These are phyloP conservation scores for Chrysoporthe deuterocubensis DNA, from an alignment of 2,329 filamentous ascomycete genomes.

Conservation along the genomic window DNA sequence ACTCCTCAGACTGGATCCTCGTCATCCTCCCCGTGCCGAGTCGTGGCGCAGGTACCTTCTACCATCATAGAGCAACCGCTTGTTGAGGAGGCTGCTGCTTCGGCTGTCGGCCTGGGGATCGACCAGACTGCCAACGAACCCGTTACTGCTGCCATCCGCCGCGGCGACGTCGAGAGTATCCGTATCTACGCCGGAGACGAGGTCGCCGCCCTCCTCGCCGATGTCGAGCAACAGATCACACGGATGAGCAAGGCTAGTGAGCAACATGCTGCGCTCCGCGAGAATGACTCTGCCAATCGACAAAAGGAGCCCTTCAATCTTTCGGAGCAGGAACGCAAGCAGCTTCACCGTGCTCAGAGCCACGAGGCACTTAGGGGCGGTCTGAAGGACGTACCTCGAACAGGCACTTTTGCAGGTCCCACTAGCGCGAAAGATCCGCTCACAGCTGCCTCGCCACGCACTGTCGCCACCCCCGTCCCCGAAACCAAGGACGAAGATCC, in stretches of 20 bases:
- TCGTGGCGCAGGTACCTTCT: slow-evolving; percentile 58
- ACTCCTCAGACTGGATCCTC: slow-evolving; percentile 39
- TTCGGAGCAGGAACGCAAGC: slow-evolving; percentile 43
- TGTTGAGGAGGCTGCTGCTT: slow-evolving; percentile 48
- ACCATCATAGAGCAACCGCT: slow-evolving; percentile 58
- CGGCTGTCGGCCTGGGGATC: slow-evolving; percentile 31
- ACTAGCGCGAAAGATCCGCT: slow-evolving; percentile 21
- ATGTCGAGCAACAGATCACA: slow-evolving; percentile 66
- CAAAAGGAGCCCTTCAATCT: slow-evolving; percentile 30
- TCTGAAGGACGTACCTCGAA: slow-evolving; percentile 38
- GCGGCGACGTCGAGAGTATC: slow-evolving; percentile 64
- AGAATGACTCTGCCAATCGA: slow-evolving; percentile 28
- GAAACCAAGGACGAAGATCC: slow-evolving; percentile 34
- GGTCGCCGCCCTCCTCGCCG: slow-evolving; percentile 67
- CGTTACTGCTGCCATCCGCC: slow-evolving; percentile 32
- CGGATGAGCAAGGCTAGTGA: slow-evolving; percentile 44
- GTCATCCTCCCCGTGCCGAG: slow-evolving; percentile 54
- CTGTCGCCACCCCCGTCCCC: slow-evolving; percentile 35
- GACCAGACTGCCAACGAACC: slow-evolving; percentile 31
- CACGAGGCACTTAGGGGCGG: slow-evolving; percentile 53
- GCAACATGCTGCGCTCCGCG: slow-evolving; percentile 44
- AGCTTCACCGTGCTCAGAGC: slow-evolving; percentile 54
- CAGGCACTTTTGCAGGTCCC: slow-evolving; percentile 30
- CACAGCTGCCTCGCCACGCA: slow-evolving; percentile 14
- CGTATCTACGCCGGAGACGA: slow-evolving; percentile 70